Evolutionary conservation across 179 eudicot genomes (phyloP).

Genomic region (Beta corolliflora): DNA sequence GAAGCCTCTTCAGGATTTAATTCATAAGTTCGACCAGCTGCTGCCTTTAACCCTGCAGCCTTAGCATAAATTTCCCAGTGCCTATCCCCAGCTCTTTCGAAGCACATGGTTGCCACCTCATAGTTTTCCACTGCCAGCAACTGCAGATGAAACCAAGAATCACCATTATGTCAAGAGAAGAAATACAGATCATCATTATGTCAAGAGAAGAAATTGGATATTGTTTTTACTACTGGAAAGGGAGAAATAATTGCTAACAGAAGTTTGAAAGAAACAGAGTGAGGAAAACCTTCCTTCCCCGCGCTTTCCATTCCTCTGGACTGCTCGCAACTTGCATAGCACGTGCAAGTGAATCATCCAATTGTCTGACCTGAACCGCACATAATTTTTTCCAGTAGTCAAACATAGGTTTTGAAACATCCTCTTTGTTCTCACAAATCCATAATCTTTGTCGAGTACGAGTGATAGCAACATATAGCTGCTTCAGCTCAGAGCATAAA

Average conservation of each 20-base stretch:
- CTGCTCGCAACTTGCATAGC: slow-evolving; percentile 77
- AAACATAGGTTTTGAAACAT: slow-evolving; percentile 65
- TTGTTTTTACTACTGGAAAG: not conserved
- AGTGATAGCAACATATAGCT: slow-evolving; percentile 81
- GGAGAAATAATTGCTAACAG: not conserved
- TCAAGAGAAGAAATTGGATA: not conserved
- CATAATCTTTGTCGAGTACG: slow-evolving; percentile 80
- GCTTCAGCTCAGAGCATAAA: slow-evolving; percentile 77
- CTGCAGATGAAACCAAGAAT: slow-evolving; percentile 32
- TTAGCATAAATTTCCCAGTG: slow-evolving; percentile 56
- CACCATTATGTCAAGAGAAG: not conserved
- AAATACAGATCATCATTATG: not conserved
- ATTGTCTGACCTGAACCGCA: slow-evolving; percentile 58
- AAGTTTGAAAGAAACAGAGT: not conserved
- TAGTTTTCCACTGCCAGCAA: slow-evolving; percentile 58
- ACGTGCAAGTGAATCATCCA: slow-evolving; percentile 71
- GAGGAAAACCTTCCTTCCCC: slow-evolving; percentile 60
- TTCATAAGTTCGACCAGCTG: slow-evolving; percentile 37
- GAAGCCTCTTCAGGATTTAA: slow-evolving; percentile 42
- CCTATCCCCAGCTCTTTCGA: slow-evolving; percentile 68
- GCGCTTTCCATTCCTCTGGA: slow-evolving; percentile 67
- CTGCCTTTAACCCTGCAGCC: slow-evolving; percentile 51
- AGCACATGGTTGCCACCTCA: slow-evolving; percentile 74
- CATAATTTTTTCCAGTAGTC: slow-evolving; percentile 70
- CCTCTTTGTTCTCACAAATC: slow-evolving; percentile 70